phyloP scores from a whole-genome alignment of 169 alveolate species.

The Cryptosporidium meleagridis region DNA sequence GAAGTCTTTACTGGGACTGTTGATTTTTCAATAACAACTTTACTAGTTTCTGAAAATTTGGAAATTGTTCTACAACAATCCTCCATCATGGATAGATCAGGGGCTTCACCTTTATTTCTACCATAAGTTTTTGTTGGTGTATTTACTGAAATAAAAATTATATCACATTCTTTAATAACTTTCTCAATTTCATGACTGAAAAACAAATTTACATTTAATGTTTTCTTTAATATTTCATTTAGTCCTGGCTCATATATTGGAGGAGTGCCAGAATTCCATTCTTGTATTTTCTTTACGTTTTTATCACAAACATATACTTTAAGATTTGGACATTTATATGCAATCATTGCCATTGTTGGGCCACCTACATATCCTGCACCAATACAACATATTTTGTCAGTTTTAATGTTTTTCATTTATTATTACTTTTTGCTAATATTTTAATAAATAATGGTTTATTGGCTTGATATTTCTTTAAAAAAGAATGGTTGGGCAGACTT shows the following conservation, averaged over 20 bases:
- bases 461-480: background rate
- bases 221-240: conserved; percentile 76
- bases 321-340: conserved; percentile 85
- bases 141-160: conserved; percentile 89
- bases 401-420: background rate
- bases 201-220: conserved; percentile 81
- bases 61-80: conserved; percentile 81
- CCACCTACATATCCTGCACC: conserved; percentile 96
- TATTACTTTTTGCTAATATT: background rate
- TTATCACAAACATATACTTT: conserved; percentile 85
- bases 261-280: conserved; percentile 83
- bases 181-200: conserved; percentile 85
- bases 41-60: conserved; percentile 78
- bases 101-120: conserved; percentile 80
- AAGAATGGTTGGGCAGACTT: background rate
- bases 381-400: conserved; percentile 82
- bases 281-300: conserved; percentile 79
- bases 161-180: conserved; percentile 84
- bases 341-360: conserved; percentile 90
- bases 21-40: conserved; percentile 86
- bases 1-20: conserved; percentile 88
- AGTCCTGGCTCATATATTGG: conserved; percentile 91
- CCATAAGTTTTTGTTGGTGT: conserved; percentile 89
- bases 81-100: conserved; percentile 82
- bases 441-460: background rate